These are phyloP conservation scores for Lanmaoa rubissima DNA, from an alignment of 768 basidiomycete genomes.

Conservation along the genomic window DNA sequence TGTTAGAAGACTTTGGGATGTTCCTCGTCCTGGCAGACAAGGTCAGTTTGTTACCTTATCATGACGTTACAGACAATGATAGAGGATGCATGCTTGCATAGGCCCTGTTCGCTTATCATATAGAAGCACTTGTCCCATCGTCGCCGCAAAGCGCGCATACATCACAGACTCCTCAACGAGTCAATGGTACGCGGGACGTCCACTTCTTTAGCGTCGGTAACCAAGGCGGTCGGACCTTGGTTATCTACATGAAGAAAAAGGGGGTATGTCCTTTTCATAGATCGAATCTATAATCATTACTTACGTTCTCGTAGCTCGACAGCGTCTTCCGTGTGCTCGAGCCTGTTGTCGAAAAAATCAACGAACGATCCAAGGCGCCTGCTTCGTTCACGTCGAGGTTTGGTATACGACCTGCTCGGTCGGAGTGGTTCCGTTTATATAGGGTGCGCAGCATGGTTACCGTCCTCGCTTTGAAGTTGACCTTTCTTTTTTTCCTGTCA, in stretches of 20 bases:
- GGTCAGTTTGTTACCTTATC: slow-evolving; percentile 34
- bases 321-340: slow-evolving; percentile 98
- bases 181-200: slow-evolving; percentile 89
- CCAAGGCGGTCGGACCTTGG: slow-evolving; percentile 81
- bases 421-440: slow-evolving; percentile 95
- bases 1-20: slow-evolving; percentile 94
- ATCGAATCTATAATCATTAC: slow-evolving; percentile 6
- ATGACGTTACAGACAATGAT: not conserved
- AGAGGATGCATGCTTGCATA: slow-evolving; percentile 25
- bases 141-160: slow-evolving; percentile 65
- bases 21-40: slow-evolving; percentile 95
- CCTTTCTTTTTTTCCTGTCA: slow-evolving; percentile 15
- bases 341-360: slow-evolving; percentile 88
- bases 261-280: slow-evolving; percentile 44
- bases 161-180: slow-evolving; percentile 82
- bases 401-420: slow-evolving; percentile 73
- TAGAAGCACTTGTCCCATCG: slow-evolving; percentile 94
- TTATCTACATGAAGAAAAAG: slow-evolving; percentile 96
- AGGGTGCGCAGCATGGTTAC: slow-evolving; percentile 42
- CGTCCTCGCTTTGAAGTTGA: not conserved
- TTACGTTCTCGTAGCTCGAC: slow-evolving; percentile 50
- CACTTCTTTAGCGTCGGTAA: slow-evolving; percentile 95
- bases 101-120: slow-evolving; percentile 91
- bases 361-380: slow-evolving; percentile 69
- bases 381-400: slow-evolving; percentile 70